These are phyloP conservation scores for Colletotrichum higginsianum DNA, from an alignment of 2,329 filamentous ascomycete species.

Conservation along the genomic window DNA sequence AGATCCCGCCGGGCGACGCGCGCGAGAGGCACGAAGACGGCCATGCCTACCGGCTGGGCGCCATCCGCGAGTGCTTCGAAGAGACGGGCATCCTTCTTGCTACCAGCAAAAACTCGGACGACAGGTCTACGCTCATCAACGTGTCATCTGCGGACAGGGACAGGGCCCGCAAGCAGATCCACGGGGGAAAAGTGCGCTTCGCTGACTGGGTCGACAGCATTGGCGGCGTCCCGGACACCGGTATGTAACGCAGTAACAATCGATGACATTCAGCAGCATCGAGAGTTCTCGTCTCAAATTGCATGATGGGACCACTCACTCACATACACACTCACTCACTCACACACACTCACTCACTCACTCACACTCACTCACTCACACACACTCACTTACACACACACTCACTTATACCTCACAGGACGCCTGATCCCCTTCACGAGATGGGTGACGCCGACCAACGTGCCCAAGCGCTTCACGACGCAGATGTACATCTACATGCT, in stretches of 20 bases:
- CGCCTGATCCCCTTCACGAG: slow-evolving; percentile 86
- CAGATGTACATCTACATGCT: slow-evolving; percentile 98
- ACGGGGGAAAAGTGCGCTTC: slow-evolving; percentile 77
- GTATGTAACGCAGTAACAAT: slow-evolving; percentile 58
- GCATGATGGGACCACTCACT: neutral
- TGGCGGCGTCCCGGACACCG: slow-evolving; percentile 75
- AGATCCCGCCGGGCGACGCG: slow-evolving; percentile 61
- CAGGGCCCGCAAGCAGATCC: slow-evolving; percentile 76
- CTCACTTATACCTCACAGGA: slow-evolving; percentile 56
- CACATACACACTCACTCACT: neutral
- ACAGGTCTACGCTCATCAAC: slow-evolving; percentile 70
- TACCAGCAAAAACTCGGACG: slow-evolving; percentile 49
- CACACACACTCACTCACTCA: neutral
- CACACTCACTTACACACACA: neutral
- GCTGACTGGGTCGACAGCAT: slow-evolving; percentile 71
- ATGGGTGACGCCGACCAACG: slow-evolving; percentile 86
- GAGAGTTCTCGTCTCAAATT: neutral
- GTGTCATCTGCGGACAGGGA: slow-evolving; percentile 74
- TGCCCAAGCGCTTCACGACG: slow-evolving; percentile 87
- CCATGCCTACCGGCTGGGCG: slow-evolving; percentile 82
- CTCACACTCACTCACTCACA: neutral
- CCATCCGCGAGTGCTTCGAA: slow-evolving; percentile 93
- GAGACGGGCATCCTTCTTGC: slow-evolving; percentile 92
- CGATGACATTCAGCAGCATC: neutral
- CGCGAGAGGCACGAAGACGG: slow-evolving; percentile 78